phyloP scores from a whole-genome alignment of 140 eudicot genomes.

The Ambrosia hybrid region DNA sequence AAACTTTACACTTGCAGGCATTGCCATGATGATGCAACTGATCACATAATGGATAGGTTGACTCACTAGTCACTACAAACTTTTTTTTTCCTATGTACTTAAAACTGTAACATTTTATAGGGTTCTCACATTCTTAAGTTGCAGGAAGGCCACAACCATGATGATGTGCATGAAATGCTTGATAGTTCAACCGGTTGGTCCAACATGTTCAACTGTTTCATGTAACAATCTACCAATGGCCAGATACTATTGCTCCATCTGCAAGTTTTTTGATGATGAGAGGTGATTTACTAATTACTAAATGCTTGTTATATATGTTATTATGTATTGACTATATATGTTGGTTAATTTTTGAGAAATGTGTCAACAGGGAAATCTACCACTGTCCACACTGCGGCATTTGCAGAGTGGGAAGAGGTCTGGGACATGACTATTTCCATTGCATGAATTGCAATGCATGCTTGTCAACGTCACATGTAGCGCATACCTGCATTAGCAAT shows the following conservation, averaged over 20 bases:
- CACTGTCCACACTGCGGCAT: conserved; percentile 93
- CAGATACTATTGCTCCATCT: conserved; percentile 75
- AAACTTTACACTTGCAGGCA: conserved; percentile 68
- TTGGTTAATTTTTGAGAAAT: not conserved
- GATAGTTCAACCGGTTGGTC: conserved; percentile 68
- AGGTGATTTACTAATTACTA: conserved; percentile 44
- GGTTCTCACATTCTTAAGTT: not conserved
- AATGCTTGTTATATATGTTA: not conserved
- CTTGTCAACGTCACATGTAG: conserved; percentile 56
- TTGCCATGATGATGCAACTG: conserved; percentile 84
- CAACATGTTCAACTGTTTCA: conserved; percentile 49
- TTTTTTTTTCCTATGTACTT: not conserved
- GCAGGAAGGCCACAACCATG: conserved; percentile 73
- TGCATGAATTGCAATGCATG: conserved; percentile 97
- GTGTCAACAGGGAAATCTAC: conserved; percentile 70
- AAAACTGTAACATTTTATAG: not conserved
- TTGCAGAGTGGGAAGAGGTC: conserved; percentile 91
- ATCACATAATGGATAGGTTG: conserved; percentile 90
- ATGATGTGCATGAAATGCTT: conserved; percentile 86
- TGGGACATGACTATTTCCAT: conserved; percentile 80
- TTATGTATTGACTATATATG: no score
- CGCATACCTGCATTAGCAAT: conserved; percentile 76
- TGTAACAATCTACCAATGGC: conserved; percentile 63
- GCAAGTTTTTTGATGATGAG: conserved; percentile 88
- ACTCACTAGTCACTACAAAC: not conserved